Evolutionary conservation across 345 rosid species (phyloP).

Genomic region (Cardamine resedifolia): DNA sequence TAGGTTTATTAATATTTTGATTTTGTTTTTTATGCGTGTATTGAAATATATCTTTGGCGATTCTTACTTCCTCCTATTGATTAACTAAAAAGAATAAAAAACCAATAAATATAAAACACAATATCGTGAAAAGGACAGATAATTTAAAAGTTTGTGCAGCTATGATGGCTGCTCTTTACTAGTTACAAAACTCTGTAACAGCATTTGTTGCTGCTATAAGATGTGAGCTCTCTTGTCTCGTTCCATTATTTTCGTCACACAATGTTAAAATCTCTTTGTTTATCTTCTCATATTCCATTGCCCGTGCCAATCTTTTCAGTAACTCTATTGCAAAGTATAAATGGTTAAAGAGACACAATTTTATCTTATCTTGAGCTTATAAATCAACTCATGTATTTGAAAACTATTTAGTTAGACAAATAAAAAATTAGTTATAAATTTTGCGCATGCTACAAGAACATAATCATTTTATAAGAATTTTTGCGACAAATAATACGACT

Average conservation of each 20-base stretch:
- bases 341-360: not conserved
- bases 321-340: not conserved
- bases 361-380: not conserved
- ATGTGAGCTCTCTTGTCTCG: not conserved
- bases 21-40: no score
- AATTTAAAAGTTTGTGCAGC: not conserved
- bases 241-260: not conserved
- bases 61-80: no score
- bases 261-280: not conserved
- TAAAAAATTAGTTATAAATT: not conserved
- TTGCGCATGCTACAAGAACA: not conserved
- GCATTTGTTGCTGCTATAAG: no score
- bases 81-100: no score
- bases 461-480: not conserved
- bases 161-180: not conserved
- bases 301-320: not conserved
- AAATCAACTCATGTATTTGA: not conserved
- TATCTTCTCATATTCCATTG: not conserved
- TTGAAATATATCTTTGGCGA: no score
- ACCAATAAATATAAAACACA: no score
- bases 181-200: no score
- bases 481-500: not conserved
- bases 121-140: no score
- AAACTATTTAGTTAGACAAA: not conserved
- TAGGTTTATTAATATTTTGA: no score